Evolutionary conservation across 495 filamentous ascomycete species (phyloP).

Genomic region (Aspergillus avenaceus): DNA sequence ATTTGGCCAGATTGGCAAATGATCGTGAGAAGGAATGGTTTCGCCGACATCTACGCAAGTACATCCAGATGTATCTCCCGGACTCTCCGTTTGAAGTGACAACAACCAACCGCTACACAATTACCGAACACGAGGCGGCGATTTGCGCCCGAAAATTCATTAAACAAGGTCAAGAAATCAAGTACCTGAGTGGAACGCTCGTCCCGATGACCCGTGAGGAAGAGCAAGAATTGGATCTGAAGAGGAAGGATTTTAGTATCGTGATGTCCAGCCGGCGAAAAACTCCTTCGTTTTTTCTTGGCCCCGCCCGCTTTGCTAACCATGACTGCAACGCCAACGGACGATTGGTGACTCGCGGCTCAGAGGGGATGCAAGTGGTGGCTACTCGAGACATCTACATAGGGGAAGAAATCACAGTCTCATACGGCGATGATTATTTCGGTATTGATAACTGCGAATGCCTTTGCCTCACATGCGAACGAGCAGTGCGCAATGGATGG

Average conservation of each 20-base stretch:
- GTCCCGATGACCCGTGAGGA: conserved; percentile 87
- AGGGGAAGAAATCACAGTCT: conserved; percentile 94
- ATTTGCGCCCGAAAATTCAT: conserved; percentile 79
- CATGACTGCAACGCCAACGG: conserved; percentile 97
- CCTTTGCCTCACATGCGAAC: conserved; percentile 84
- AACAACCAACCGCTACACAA: conserved; percentile 94
- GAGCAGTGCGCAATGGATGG: conserved; percentile 78
- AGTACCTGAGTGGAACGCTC: conserved; percentile 83
- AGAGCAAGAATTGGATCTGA: conserved; percentile 71
- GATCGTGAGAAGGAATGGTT: conserved; percentile 86
- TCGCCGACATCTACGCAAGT: conserved; percentile 77
- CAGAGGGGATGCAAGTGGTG: conserved; percentile 83
- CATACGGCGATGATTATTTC: conserved; percentile 94
- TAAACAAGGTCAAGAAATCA: conserved; percentile 77
- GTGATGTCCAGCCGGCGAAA: conserved; percentile 91
- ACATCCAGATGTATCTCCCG: conserved; percentile 87
- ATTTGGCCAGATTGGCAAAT: conserved; percentile 58
- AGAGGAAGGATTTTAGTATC: conserved; percentile 90
- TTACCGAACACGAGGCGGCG: conserved; percentile 79
- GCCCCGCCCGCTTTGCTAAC: conserved; percentile 93
- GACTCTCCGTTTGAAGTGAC: conserved; percentile 93
- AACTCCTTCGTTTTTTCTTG: conserved; percentile 82
- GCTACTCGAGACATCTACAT: conserved; percentile 73
- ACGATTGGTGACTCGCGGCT: conserved; percentile 71
- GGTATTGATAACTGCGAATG: conserved; percentile 94